Percentiles rank a stretch among this genome's conserved stretches.
These are phyloP conservation scores for Tagetes erecta DNA, from an alignment of 129 eudicot species.

Conservation along the genomic window DNA sequence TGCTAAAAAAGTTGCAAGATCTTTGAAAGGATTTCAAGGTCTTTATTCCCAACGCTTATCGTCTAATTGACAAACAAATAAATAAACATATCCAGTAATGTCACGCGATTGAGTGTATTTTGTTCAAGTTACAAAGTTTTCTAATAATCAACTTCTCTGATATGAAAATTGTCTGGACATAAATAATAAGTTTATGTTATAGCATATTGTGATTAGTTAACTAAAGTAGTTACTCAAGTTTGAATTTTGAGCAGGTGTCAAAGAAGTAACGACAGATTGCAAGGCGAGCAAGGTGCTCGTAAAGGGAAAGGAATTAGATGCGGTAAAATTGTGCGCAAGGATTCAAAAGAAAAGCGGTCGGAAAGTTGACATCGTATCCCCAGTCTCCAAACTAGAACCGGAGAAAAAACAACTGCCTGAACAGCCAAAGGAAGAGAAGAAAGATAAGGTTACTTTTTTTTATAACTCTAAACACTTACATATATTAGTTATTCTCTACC, in stretches of 20 bases:
- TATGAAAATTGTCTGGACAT: not conserved
- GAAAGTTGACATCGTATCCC: slow-evolving; percentile 68
- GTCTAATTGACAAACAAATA: not conserved
- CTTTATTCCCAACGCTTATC: not conserved
- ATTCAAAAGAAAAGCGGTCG: slow-evolving; percentile 71
- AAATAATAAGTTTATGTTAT: not conserved
- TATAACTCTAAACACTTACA: not conserved
- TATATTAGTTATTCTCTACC: slow-evolving; percentile 5
- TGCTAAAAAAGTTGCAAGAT: slow-evolving; percentile 75
- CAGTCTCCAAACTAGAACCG: slow-evolving; percentile 23
- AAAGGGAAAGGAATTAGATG: slow-evolving; percentile 72
- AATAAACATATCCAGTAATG: too few species aligned
- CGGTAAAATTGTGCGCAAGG: slow-evolving; percentile 60
- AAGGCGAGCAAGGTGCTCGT: slow-evolving; percentile 72
- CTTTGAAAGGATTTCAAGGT: slow-evolving; percentile 78
- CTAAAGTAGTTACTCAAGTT: not conserved
- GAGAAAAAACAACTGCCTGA: slow-evolving; percentile 34
- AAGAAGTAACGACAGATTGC: slow-evolving; percentile 68
- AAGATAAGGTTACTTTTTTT: slow-evolving; percentile 54
- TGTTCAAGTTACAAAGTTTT: not conserved
- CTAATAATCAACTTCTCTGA: not conserved
- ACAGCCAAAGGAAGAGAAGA: slow-evolving; percentile 49
- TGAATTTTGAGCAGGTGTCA: slow-evolving; percentile 56
- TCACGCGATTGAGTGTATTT: too few species aligned
- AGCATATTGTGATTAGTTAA: not conserved